Evolutionary conservation across 1,284 basidiomycete species (phyloP).

Genomic region (Athelia sp.): DNA sequence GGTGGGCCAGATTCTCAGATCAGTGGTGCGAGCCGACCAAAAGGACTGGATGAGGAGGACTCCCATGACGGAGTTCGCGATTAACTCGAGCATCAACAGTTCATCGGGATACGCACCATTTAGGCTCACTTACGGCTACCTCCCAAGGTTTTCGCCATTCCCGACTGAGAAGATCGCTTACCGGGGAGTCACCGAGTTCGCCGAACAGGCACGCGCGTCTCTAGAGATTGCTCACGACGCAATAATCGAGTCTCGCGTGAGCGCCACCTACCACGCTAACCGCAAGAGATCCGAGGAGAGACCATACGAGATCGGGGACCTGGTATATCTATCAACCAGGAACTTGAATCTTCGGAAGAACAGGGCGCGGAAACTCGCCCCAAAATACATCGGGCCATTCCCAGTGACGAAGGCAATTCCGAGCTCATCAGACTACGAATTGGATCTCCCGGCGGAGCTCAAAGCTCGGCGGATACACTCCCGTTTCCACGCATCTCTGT

Average conservation of each 20-base stretch:
- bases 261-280: constrained; percentile 20
- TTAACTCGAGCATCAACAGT: constrained; percentile 15
- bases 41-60: constrained; percentile 17
- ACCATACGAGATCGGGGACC: constrained; percentile 12
- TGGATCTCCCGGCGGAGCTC: constrained; percentile 21
- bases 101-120: constrained; percentile 22
- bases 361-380: constrained; percentile 23
- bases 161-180: neutral
- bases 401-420: constrained; percentile 11
- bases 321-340: constrained; percentile 28
- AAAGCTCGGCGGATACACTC: constrained; percentile 15
- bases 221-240: constrained; percentile 17
- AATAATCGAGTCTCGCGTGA: constrained; percentile 18
- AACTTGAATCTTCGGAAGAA: constrained; percentile 29
- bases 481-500: constrained; percentile 20
- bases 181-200: constrained; percentile 18
- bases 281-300: constrained; percentile 10
- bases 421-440: constrained; percentile 15
- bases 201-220: constrained; percentile 10
- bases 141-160: constrained; percentile 6
- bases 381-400: constrained; percentile 28
- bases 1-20: constrained; percentile 24
- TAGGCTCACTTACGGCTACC: constrained; percentile 17
- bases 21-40: constrained; percentile 15
- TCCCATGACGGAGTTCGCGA: constrained; percentile 17